Evolutionary conservation across 768 basidiomycete genomes (phyloP), one percentile per base, ranked within the genome.

Genomic region (Kwoniella botswanensis): DNA sequence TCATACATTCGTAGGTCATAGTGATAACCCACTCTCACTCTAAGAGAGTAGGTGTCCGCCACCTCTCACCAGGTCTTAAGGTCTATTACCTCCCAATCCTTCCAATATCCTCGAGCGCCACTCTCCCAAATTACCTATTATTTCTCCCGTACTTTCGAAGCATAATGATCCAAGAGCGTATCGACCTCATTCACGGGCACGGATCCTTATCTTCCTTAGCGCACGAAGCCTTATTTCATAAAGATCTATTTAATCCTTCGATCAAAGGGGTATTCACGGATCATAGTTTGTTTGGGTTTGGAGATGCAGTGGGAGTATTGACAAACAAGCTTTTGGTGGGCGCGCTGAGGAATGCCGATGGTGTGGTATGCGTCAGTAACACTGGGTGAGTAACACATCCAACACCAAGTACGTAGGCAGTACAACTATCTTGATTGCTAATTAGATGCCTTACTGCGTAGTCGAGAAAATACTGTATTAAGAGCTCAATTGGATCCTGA

Each of bases 391-490:
- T 74, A 26, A 18, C 17, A 22, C 29, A 6, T 22, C 1, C 26
- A 66, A 52, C 21, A 26, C n/a, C n/a, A n/a, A n/a, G n/a, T n/a
- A n/a, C n/a, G n/a, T n/a, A n/a, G n/a, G n/a, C n/a, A n/a, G n/a
- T n/a, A n/a, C n/a, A n/a, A n/a, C n/a, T n/a, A n/a, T n/a, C n/a
- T 41, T n/a, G 35, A 10, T 46, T 29, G 52, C 41, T 26, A 35
- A 35, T 35, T 4, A 26, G 26, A 26, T 26, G 26, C 26, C 26
- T 53, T 13, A 10, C 52, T 58, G n/a, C 54, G 21, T 76, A 98
- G 96, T 26, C 93, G 95, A n/a, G 97, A 98, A 85, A 99, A 98
- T 73, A 98, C 95, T 0, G 93, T 95, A 2, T 87, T 99, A 1
- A 87, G 97, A 5, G 93, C 92, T 1, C 87, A 91, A 55, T 85